Conservation (phyloP, 2,329 filamentous ascomycete species). For the Tolypocladium endophyticum region DNA sequence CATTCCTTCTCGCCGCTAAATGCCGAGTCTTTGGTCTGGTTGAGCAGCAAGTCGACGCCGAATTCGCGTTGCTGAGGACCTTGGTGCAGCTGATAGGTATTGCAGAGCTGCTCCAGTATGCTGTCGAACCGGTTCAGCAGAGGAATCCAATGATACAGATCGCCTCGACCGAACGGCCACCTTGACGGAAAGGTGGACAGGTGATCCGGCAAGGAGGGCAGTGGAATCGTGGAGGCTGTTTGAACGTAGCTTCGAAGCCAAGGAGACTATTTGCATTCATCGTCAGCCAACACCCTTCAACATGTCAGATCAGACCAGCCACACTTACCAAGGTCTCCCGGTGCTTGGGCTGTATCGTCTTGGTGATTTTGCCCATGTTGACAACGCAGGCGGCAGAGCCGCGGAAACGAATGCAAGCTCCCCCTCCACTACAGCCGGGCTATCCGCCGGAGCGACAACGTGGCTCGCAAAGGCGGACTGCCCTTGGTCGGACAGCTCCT, state of each 20-base stretch:
- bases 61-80: slow-evolving; percentile 77
- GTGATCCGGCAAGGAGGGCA: slow-evolving; percentile 67
- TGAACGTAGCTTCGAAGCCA: slow-evolving; percentile 76
- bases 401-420: slow-evolving; percentile 35
- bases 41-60: slow-evolving; percentile 51
- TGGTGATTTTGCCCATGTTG: slow-evolving; percentile 60
- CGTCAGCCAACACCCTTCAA: not conserved
- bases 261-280: slow-evolving; percentile 52
- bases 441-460: slow-evolving; percentile 29
- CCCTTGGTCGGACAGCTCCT: slow-evolving; percentile 21
- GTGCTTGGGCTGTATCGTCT: slow-evolving; percentile 56
- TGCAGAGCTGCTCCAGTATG: slow-evolving; percentile 72
- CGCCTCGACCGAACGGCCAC: slow-evolving; percentile 93
- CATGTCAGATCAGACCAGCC: not conserved
- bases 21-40: slow-evolving; percentile 40
- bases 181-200: slow-evolving; percentile 72
- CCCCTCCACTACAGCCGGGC: slow-evolving; percentile 45
- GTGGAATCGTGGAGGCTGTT: slow-evolving; percentile 53
- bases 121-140: slow-evolving; percentile 88
- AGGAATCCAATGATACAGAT: slow-evolving; percentile 96
- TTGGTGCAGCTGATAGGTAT: slow-evolving; percentile 66
- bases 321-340: slow-evolving; percentile 52
- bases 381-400: slow-evolving; percentile 47
- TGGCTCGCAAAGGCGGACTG: slow-evolving; percentile 20
- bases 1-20: slow-evolving; percentile 38